Evolutionary conservation across 1,139 yeast species (phyloP).

Genomic region (Hyphopichia wangnamkhiaoensis): DNA sequence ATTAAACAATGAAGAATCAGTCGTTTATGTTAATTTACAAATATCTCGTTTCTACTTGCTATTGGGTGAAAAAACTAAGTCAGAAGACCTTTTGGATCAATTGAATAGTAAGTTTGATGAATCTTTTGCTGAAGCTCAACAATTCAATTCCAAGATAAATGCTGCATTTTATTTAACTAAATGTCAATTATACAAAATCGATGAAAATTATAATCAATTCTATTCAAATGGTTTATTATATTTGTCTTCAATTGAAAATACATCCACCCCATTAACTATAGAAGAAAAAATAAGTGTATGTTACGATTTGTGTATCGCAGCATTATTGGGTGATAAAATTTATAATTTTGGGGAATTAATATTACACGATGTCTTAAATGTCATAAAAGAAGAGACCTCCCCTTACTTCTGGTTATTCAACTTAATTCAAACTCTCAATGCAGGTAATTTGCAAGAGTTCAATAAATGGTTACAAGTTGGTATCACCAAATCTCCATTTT

Average conservation of each 20-base stretch:
- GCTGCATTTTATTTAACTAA: constrained; percentile 83
- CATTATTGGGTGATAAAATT: constrained; percentile 86
- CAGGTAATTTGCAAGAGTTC: constrained; percentile 72
- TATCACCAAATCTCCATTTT: constrained; percentile 53
- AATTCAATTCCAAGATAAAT: constrained; percentile 68
- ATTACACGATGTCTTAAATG: constrained; percentile 78
- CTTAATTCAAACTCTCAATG: constrained; percentile 67
- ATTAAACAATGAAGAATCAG: constrained; percentile 41
- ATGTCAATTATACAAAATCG: constrained; percentile 73
- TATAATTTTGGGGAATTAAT: constrained; percentile 95
- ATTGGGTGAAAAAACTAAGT: constrained; percentile 57
- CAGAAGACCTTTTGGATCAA: constrained; percentile 69
- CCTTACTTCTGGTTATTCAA: constrained; percentile 73
- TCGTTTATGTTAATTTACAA: constrained; percentile 71
- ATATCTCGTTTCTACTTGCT: constrained; percentile 70
- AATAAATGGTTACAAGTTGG: constrained; percentile 46
- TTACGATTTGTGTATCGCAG: constrained; percentile 81
- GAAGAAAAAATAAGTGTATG: constrained; percentile 52
- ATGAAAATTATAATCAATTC: constrained; percentile 76
- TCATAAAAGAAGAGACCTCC: constrained; percentile 40
- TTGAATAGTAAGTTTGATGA: constrained; percentile 64
- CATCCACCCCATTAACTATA: constrained; percentile 20
- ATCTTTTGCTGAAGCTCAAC: constrained; percentile 11
- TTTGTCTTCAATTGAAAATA: constrained; percentile 53
- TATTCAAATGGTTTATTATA: constrained; percentile 63